Evolutionary conservation across 2,329 filamentous ascomycete genomes (phyloP), one percentile per base, ranked within the genome.

Genomic region (Cercospora brassicicola): DNA sequence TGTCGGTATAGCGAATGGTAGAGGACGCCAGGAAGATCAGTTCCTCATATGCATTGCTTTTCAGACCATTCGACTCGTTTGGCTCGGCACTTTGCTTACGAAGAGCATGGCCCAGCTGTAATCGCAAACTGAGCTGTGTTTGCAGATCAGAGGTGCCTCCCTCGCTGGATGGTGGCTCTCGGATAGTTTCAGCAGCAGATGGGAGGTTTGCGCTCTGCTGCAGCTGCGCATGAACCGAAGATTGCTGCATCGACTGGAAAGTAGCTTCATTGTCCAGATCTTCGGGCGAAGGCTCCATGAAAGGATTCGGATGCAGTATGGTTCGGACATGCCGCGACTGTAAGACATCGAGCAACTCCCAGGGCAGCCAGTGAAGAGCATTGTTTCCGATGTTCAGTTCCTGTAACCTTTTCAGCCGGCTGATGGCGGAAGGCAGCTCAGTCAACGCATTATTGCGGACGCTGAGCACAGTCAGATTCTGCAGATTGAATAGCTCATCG

Each of bases 371-470:
- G 6, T 82, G 82, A 10, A 93, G 80, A 4, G 80, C 78, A 69
- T 92, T 92, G 63, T 89, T 85, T 0, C 88, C 86, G 8, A 93
- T 73, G 72, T 91, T 92, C 45, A 93, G 84, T 61, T 87, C 84
- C 61, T 81, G 80, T 3, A 93, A 82, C 67, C 87, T 88, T 4
- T 76, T 76, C 6, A 92, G 81, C 33, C 85, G 85, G 23, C 81
- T 82, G 59, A 92, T 87, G 3, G 83, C 82, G 0, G 87, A 81
- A 0, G 90, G 88, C 2, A 93, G 79, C 73, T 90, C 85, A 0
- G 79, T 80, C 13, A 93, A 82, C 26, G 83, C 77, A 73, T 92
- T 92, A 68, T 84, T 86, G 39, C 90, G 87, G 15, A 93, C 81
- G 72, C 86, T 91, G 11, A 93, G 83, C 15, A 89, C 85, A 0